Percentiles rank a stretch among this genome's conserved stretches.
Evolutionary conservation across 192 early-diverging fungal species (phyloP).

Genomic region (Coemansia sp.): DNA sequence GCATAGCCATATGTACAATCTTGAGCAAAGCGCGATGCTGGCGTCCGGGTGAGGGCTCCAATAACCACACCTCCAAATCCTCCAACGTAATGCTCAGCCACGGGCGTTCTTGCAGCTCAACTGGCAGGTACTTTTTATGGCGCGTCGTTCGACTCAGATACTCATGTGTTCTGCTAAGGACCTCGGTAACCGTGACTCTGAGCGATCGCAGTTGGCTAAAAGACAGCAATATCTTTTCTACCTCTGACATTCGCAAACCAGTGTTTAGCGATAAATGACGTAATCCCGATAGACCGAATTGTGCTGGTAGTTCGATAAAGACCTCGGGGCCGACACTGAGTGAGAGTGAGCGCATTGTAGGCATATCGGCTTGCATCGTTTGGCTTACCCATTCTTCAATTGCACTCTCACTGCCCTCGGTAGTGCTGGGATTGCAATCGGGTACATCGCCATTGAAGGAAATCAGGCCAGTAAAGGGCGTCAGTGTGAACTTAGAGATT

Average conservation of each 20-base stretch:
- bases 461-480: slow-evolving; percentile 11
- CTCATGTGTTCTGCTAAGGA: slow-evolving; percentile 31
- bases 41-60: slow-evolving; percentile 6
- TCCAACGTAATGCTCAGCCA: slow-evolving; percentile 20
- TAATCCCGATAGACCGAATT: slow-evolving; percentile 3
- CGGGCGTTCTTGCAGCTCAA: neutral
- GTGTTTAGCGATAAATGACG: slow-evolving; percentile 18
- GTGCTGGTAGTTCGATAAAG: slow-evolving; percentile 16
- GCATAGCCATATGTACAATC: slow-evolving; percentile 22
- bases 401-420: neutral
- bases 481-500: slow-evolving; percentile 15
- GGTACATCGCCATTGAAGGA: slow-evolving; percentile 15
- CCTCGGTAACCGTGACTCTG: slow-evolving; percentile 20
- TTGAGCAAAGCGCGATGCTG: slow-evolving; percentile 24
- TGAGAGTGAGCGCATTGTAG: slow-evolving; percentile 11
- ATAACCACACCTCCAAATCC: slow-evolving; percentile 12
- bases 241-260: slow-evolving; percentile 27
- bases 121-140: slow-evolving; percentile 19
- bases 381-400: slow-evolving; percentile 20
- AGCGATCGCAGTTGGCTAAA: slow-evolving; percentile 19
- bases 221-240: slow-evolving; percentile 25
- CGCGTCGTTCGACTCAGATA: slow-evolving; percentile 28
- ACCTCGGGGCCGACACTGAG: neutral
- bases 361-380: neutral
- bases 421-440: slow-evolving; percentile 2